Conservation (phyloP, 2,329 filamentous ascomycete species). For the Diaporthe eres region DNA sequence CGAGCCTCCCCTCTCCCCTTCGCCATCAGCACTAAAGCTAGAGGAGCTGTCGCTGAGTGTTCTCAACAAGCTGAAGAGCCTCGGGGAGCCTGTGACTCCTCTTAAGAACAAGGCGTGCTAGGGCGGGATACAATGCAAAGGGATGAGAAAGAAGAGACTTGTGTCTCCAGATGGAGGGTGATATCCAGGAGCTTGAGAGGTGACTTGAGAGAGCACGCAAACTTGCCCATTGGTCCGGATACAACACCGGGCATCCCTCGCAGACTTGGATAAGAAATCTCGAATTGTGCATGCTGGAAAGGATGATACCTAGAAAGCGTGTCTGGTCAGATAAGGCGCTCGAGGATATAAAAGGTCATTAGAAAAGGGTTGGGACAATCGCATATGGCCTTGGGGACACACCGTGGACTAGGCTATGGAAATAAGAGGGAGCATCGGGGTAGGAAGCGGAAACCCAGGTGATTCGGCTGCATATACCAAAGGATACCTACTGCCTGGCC, state of each 20-base stretch:
- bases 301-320: background rate
- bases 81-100: slow-evolving; percentile 64
- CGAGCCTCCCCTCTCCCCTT: slow-evolving; percentile 47
- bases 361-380: background rate
- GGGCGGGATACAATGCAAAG: background rate
- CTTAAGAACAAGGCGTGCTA: slow-evolving; percentile 39
- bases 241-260: background rate
- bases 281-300: slow-evolving; percentile 3
- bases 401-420: background rate
- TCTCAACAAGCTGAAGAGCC: slow-evolving; percentile 79
- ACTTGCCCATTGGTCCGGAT: background rate
- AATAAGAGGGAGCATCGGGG: background rate
- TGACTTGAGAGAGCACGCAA: background rate
- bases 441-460: background rate
- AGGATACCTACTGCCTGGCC: background rate
- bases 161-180: background rate
- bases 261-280: background rate
- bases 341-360: background rate
- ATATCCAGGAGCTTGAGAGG: background rate
- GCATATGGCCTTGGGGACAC: background rate
- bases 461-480: slow-evolving; percentile 5
- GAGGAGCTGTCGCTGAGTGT: slow-evolving; percentile 77
- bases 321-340: background rate
- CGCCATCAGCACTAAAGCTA: slow-evolving; percentile 58
- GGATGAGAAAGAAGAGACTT: background rate